Conservation (phyloP, 768 basidiomycete genomes). For the Russula emetica region DNA sequence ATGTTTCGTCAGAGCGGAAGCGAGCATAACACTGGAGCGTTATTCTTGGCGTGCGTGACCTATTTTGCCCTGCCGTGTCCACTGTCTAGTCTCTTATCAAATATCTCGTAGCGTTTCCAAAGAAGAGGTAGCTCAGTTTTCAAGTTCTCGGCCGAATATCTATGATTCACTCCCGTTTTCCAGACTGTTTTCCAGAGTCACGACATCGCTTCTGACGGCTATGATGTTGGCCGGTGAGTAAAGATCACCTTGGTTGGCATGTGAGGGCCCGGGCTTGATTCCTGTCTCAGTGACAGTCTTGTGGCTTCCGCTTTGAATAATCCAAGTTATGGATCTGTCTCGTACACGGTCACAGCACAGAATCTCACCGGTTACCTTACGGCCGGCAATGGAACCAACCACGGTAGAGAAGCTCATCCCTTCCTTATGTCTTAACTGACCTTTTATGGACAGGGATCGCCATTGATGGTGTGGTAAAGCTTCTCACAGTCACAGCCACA, state of each 20-base stretch:
- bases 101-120: slow-evolving; percentile 40
- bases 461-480: slow-evolving; percentile 51
- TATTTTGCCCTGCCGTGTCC: neutral
- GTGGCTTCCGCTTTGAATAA: slow-evolving; percentile 39
- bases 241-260: neutral
- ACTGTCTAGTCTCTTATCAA: slow-evolving; percentile 2
- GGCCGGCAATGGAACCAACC: slow-evolving; percentile 47
- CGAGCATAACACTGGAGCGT: slow-evolving; percentile 43
- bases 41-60: slow-evolving; percentile 54
- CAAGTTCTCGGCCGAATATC: too few species aligned
- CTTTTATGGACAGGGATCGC: slow-evolving; percentile 50
- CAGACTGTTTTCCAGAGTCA: slow-evolving; percentile 38
- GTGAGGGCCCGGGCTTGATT: neutral
- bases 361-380: slow-evolving; percentile 50
- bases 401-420: slow-evolving; percentile 32
- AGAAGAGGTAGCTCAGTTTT: slow-evolving; percentile 43
- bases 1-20: slow-evolving; percentile 58
- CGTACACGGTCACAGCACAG: slow-evolving; percentile 42
- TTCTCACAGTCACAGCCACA: slow-evolving; percentile 43
- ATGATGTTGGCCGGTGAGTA: slow-evolving; percentile 45
- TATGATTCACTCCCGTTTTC: neutral
- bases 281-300: slow-evolving; percentile 37
- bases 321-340: slow-evolving; percentile 38
- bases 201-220: slow-evolving; percentile 45
- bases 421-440: neutral